phyloP scores from a whole-genome alignment of 306 rosid species.

The Bauhinia variegata region DNA sequence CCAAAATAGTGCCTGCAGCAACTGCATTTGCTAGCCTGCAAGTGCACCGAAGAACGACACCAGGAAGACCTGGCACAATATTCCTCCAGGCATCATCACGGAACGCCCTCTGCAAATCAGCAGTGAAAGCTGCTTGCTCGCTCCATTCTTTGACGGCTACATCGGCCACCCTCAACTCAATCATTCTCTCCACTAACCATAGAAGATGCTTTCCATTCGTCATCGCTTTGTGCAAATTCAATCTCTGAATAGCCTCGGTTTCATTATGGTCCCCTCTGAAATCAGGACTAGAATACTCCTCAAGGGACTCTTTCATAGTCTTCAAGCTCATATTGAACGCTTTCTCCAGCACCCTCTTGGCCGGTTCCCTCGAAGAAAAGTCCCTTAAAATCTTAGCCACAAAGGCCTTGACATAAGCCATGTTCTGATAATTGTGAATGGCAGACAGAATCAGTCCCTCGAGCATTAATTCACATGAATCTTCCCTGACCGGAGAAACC shows the following conservation, averaged over 20 bases:
- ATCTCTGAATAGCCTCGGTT: constrained; percentile 88
- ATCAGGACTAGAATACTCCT: constrained; percentile 85
- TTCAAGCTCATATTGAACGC: constrained; percentile 66
- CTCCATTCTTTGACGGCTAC: constrained; percentile 83
- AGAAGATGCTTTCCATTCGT: constrained; percentile 72
- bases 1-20: constrained; percentile 73
- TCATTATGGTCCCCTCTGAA: constrained; percentile 80
- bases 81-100: constrained; percentile 85
- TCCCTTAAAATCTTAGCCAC: constrained; percentile 82
- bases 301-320: constrained; percentile 81
- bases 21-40: constrained; percentile 77
- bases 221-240: constrained; percentile 82
- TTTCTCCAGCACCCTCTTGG: constrained; percentile 75
- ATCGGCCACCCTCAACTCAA: constrained; percentile 87
- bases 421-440: constrained; percentile 67
- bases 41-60: constrained; percentile 80
- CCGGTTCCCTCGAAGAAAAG: constrained; percentile 71
- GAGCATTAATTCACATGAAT: constrained; percentile 72
- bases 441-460: constrained; percentile 62
- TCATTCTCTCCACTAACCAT: constrained; percentile 95
- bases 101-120: constrained; percentile 82
- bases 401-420: constrained; percentile 84
- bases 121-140: constrained; percentile 68
- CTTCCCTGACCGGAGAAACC: constrained; percentile 59
- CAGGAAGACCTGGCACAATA: constrained; percentile 86